Evolutionary conservation across 371 early-diverging fungal genomes (phyloP).

Genomic region (Lichtheimia corymbifera): DNA sequence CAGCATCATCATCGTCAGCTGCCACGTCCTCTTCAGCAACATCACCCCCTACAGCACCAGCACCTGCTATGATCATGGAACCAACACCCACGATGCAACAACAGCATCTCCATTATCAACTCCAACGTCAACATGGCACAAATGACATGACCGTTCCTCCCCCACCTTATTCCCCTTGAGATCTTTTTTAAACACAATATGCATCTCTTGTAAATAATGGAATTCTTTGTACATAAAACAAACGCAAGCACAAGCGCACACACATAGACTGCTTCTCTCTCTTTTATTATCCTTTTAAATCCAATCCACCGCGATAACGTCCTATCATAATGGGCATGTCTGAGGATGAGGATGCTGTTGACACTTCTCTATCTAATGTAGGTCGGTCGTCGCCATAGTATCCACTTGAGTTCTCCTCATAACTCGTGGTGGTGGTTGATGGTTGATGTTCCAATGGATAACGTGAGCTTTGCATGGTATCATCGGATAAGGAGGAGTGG

Average conservation of each 20-base stretch:
- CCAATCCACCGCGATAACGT: conserved; percentile 18
- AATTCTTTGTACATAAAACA: too few species aligned
- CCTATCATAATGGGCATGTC: conserved; percentile 22
- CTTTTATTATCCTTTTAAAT: not conserved
- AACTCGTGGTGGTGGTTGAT: conserved; percentile 10
- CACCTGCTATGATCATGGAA: conserved; percentile 8
- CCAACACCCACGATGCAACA: conserved; percentile 27
- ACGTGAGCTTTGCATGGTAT: conserved; percentile 5
- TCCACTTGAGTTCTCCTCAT: conserved; percentile 7
- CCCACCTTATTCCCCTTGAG: conserved; percentile 27
- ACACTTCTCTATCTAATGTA: conserved; percentile 19
- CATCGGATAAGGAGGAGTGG: conserved; percentile 20
- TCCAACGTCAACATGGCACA: conserved; percentile 22
- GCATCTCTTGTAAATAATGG: not conserved
- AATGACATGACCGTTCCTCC: conserved; percentile 17
- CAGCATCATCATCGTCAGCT: not conserved
- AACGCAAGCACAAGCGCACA: too few species aligned
- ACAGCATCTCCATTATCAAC: conserved; percentile 23
- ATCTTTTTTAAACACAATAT: not conserved
- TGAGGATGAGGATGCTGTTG: conserved; percentile 22
- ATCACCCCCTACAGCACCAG: not conserved
- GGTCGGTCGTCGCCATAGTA: conserved; percentile 6
- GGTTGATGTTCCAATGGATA: conserved; percentile 5
- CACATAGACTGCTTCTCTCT: too few species aligned
- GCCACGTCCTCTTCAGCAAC: not conserved